Conservation (phyloP, 164 flowering plant genomes). For the Pachysandra terminalis region DNA sequence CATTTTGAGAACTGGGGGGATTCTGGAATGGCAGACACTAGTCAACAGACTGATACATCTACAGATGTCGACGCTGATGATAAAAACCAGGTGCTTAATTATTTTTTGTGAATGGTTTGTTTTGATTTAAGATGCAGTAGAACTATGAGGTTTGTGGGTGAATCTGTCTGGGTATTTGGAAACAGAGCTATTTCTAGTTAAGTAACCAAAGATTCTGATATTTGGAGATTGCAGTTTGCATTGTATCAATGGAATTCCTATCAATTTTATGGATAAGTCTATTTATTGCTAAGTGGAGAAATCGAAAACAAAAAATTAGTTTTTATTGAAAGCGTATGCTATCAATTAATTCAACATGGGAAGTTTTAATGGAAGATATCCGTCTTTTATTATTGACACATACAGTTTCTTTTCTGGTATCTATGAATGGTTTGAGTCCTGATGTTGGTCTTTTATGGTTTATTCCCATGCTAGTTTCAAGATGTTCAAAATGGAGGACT, state of each 20-base stretch:
- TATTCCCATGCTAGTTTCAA: constrained; percentile 28
- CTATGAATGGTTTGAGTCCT: background rate
- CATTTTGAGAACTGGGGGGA: constrained; percentile 75
- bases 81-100: constrained; percentile 48
- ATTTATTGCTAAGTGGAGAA: background rate
- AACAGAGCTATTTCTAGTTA: no score
- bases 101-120: background rate
- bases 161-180: no score
- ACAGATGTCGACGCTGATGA: constrained; percentile 81
- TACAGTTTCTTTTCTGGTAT: background rate
- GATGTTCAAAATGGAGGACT: constrained; percentile 43
- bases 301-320: background rate
- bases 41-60: constrained; percentile 83
- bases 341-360: background rate
- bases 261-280: background rate
- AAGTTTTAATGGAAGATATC: background rate
- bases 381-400: background rate
- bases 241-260: no score
- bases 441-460: background rate
- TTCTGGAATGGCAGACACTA: constrained; percentile 63
- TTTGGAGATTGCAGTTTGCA: no score
- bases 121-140: no score
- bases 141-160: no score
- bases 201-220: no score
- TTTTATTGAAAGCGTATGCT: background rate